These are phyloP conservation scores for Lotmaria passim DNA, from an alignment of 208 protist species.

Conservation along the genomic window DNA sequence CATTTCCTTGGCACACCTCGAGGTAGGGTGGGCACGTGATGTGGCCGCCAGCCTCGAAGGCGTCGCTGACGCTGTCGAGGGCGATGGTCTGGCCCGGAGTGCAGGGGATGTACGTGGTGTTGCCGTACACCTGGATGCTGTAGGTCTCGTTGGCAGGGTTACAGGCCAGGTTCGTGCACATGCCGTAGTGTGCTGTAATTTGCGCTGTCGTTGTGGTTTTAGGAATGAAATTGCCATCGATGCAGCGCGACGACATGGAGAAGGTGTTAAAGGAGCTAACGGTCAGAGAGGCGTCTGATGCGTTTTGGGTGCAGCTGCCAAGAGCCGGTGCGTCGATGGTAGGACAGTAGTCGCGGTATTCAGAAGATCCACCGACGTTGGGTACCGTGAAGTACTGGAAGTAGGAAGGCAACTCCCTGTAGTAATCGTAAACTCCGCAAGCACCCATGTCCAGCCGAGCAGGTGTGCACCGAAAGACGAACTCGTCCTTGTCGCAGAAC, in stretches of 20 bases:
- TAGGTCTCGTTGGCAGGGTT: neutral
- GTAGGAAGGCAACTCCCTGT: conserved; percentile 16
- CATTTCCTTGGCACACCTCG: conserved; percentile 23
- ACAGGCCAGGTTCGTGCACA: conserved; percentile 8
- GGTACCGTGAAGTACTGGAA: conserved; percentile 58
- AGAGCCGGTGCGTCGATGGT: conserved; percentile 21
- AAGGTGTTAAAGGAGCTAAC: conserved; percentile 11
- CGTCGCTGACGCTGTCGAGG: neutral
- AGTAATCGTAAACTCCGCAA: conserved; percentile 25
- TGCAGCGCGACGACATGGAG: conserved; percentile 6
- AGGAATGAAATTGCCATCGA: conserved; percentile 14
- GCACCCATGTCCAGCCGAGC: conserved; percentile 33
- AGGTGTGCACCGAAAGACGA: conserved; percentile 33
- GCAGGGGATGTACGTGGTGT: neutral
- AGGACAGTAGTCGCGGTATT: conserved; percentile 68
- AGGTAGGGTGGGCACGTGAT: conserved; percentile 13
- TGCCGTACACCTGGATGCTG: conserved; percentile 11
- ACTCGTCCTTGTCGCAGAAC: conserved; percentile 44
- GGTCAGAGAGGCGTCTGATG: neutral
- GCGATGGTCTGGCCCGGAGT: neutral
- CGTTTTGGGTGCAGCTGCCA: conserved; percentile 17
- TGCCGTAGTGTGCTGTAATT: neutral
- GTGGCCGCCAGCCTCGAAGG: conserved; percentile 11
- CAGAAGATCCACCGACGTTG: conserved; percentile 5
- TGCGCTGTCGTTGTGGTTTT: neutral